phyloP scores from a whole-genome alignment of 2,329 filamentous ascomycete genomes.

The Apiospora sp. region DNA sequence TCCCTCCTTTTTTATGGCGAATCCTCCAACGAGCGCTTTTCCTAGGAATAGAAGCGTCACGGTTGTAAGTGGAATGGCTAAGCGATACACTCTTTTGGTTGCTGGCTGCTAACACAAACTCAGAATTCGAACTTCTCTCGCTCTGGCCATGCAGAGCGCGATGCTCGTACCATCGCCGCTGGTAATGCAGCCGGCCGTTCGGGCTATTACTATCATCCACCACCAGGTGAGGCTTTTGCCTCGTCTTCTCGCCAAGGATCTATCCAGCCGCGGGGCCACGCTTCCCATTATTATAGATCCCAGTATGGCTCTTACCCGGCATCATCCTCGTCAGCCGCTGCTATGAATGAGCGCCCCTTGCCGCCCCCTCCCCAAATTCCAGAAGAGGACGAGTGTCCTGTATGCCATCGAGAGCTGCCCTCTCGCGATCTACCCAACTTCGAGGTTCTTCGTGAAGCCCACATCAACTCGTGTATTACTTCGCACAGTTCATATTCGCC shows the following conservation, averaged over 20 bases:
- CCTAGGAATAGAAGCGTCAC: constrained; percentile 57
- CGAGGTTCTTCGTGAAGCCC: constrained; percentile 62
- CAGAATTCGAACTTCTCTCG: constrained; percentile 18
- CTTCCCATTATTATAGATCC: constrained; percentile 7
- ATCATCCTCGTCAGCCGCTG: constrained; percentile 49
- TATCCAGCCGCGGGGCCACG: background rate
- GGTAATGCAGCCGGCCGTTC: background rate
- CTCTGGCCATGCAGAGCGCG: constrained; percentile 1
- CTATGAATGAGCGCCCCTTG: constrained; percentile 43
- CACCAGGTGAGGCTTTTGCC: background rate
- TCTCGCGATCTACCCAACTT: constrained; percentile 60
- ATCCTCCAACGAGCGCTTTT: constrained; percentile 46
- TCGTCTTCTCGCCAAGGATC: constrained; percentile 4
- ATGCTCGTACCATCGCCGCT: background rate
- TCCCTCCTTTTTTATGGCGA: background rate
- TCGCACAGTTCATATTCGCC: constrained; percentile 59
- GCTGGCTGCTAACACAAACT: background rate
- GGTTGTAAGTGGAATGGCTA: constrained; percentile 50
- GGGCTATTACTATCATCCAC: background rate
- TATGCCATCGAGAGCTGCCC: constrained; percentile 77
- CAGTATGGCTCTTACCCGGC: constrained; percentile 37
- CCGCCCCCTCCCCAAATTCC: constrained; percentile 58
- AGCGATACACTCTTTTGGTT: background rate
- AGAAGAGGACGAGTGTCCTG: constrained; percentile 82
- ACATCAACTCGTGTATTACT: constrained; percentile 66